Percentiles rank a stretch among this genome's conserved stretches.
phyloP scores from a whole-genome alignment of 1,284 basidiomycete genomes.

The Lignosus rhinocerotis region DNA sequence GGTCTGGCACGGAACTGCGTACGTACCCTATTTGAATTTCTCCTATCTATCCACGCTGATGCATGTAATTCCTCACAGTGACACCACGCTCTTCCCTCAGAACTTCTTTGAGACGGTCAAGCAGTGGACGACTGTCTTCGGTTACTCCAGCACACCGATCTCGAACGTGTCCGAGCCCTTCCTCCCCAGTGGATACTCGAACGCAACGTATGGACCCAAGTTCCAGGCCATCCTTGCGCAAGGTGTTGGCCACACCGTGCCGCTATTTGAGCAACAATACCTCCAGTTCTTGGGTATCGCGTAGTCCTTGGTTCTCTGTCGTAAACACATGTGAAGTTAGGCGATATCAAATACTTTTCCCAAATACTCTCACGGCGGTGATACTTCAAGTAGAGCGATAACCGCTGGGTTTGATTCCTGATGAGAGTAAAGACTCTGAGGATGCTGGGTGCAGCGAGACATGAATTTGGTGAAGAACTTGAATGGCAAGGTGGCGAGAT shows the following conservation, averaged over 20 bases:
- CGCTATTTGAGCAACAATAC: constrained; percentile 24
- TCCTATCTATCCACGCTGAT: not conserved
- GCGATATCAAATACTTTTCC: too few species aligned
- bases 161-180: constrained; percentile 32
- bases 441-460: too few species aligned
- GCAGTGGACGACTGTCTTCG: constrained; percentile 33
- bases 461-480: too few species aligned
- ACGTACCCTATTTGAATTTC: constrained; percentile 23
- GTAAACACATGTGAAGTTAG: too few species aligned
- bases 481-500: too few species aligned
- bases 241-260: constrained; percentile 44
- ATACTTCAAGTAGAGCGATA: too few species aligned
- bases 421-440: too few species aligned
- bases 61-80: constrained; percentile 26
- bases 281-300: constrained; percentile 22
- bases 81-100: constrained; percentile 49
- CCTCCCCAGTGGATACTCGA: constrained; percentile 40
- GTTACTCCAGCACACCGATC: constrained; percentile 26
- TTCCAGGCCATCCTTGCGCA: constrained; percentile 46
- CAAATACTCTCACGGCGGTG: too few species aligned
- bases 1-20: constrained; percentile 57
- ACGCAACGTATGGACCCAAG: constrained; percentile 47
- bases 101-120: constrained; percentile 51
- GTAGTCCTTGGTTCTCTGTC: not conserved
- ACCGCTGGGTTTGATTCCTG: too few species aligned